Evolutionary conservation across 2,329 filamentous ascomycete genomes (phyloP).

Genomic region (Gliomastix tumulicola): DNA sequence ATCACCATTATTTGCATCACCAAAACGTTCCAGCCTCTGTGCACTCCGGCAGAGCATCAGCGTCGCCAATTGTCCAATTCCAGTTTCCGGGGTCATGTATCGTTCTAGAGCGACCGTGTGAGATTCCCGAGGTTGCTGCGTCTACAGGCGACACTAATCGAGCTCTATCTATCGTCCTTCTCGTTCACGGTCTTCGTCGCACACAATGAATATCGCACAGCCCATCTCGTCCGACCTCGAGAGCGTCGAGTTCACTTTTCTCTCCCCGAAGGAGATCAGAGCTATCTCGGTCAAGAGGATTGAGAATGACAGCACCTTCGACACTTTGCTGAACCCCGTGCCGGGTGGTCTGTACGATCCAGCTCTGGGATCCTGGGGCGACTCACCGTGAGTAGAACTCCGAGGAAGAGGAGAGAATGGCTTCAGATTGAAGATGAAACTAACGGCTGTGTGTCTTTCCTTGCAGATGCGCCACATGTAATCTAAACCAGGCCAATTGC

Average conservation of each 20-base stretch:
- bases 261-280: constrained; percentile 76
- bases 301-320: constrained; percentile 89
- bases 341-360: constrained; percentile 90
- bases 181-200: constrained; percentile 2
- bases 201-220: constrained; percentile 64
- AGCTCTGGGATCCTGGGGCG: constrained; percentile 83
- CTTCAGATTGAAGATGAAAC: too few relatives aligned
- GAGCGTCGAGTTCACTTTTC: constrained; percentile 83
- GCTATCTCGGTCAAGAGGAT: constrained; percentile 90
- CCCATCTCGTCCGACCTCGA: constrained; percentile 78
- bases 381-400: constrained; percentile 67
- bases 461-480: constrained; percentile 82
- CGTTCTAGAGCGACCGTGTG: too few relatives aligned
- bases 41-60: too few relatives aligned
- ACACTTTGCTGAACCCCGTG: constrained; percentile 81
- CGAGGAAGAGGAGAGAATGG: too few relatives aligned
- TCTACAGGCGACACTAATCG: too few relatives aligned
- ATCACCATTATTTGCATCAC: too few relatives aligned
- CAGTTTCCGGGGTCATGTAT: too few relatives aligned
- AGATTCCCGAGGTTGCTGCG: too few relatives aligned
- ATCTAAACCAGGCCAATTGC: constrained; percentile 72
- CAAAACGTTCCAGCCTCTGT: too few relatives aligned
- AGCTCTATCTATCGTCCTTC: too few relatives aligned
- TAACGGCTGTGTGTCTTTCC: too few relatives aligned
- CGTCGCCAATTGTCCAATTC: too few relatives aligned